Evolutionary conservation across 2,329 filamentous ascomycete genomes (phyloP).

Genomic region (Penicillium sp.): DNA sequence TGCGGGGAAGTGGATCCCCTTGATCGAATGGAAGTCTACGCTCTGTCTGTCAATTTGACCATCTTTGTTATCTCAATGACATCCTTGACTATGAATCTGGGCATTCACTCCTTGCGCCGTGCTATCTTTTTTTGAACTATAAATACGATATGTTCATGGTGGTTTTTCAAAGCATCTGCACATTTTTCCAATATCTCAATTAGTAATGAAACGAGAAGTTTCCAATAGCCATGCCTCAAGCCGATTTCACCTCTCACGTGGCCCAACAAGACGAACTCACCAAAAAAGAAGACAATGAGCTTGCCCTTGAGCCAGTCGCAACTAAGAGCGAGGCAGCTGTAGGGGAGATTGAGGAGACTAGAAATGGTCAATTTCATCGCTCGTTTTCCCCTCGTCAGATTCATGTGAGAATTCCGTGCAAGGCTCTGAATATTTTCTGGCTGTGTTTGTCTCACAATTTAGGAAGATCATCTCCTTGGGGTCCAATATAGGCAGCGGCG

Average conservation of each 20-base stretch:
- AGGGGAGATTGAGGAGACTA: not conserved
- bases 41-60: not conserved
- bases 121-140: not conserved
- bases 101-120: not conserved
- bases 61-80: not conserved
- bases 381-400: constrained; percentile 2
- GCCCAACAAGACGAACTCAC: not conserved
- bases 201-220: not conserved
- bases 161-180: not conserved
- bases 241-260: not conserved
- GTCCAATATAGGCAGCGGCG: constrained; percentile 16
- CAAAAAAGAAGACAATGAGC: not conserved
- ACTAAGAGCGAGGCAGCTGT: not conserved
- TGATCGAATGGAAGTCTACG: not conserved
- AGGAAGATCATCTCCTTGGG: constrained; percentile 15
- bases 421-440: not conserved
- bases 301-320: not conserved
- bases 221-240: not conserved
- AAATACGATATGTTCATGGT: not conserved
- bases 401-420: not conserved
- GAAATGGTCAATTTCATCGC: constrained; percentile 5
- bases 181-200: not conserved
- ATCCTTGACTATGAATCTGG: not conserved
- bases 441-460: not conserved
- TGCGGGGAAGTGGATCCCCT: not conserved